phyloP scores from a whole-genome alignment of 176 grass and related monocot species.

The Bonia amplexicaulis region DNA sequence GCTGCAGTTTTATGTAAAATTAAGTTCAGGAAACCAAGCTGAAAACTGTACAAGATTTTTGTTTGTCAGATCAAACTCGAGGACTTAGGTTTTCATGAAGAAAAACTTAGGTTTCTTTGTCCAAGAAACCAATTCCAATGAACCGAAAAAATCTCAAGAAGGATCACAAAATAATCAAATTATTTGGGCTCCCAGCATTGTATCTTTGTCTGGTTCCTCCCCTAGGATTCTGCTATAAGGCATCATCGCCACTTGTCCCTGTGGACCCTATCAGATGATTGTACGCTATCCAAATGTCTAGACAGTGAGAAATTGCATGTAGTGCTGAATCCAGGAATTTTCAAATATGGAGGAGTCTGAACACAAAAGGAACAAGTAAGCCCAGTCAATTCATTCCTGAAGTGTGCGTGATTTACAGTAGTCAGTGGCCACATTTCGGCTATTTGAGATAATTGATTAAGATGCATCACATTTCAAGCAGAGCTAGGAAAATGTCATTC shows the following conservation, averaged over 20 bases:
- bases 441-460: background rate
- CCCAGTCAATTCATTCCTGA: background rate
- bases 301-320: background rate
- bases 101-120: background rate
- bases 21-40: background rate
- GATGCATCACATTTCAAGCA: background rate
- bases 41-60: background rate
- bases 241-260: slow-evolving; percentile 9
- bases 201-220: slow-evolving; percentile 27
- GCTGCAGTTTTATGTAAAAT: background rate
- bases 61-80: background rate
- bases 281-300: slow-evolving; percentile 21
- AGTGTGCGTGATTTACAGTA: background rate
- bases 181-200: background rate
- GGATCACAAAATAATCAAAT: slow-evolving; percentile 18
- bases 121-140: background rate
- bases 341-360: background rate
- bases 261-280: slow-evolving; percentile 23
- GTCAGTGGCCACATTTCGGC: background rate
- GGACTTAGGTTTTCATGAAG: background rate
- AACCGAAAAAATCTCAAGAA: background rate
- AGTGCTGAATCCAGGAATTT: background rate
- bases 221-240: slow-evolving; percentile 35
- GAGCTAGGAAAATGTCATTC: background rate
- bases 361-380: background rate